Evolutionary conservation across 116 monocot genomes (phyloP).

Genomic region (Papilionanthe hybrid): DNA sequence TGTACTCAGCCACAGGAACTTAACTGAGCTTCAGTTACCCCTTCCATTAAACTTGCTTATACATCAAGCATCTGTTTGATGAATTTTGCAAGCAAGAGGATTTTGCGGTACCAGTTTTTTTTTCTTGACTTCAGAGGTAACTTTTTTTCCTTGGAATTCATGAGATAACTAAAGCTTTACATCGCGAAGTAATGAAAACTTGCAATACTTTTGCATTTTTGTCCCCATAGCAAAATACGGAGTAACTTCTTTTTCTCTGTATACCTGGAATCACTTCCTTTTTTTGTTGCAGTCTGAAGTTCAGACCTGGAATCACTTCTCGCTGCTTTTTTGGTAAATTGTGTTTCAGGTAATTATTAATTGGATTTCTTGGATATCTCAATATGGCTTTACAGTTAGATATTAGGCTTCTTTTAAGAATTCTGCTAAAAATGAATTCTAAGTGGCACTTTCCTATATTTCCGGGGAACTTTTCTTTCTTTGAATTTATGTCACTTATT

Average conservation of each 20-base stretch:
- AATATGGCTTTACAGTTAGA: background rate
- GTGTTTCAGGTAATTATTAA: constrained; percentile 3
- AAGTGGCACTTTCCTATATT: background rate
- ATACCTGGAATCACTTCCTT: background rate
- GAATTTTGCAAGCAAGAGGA: constrained; percentile 1
- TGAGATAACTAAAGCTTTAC: background rate
- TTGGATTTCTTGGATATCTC: background rate
- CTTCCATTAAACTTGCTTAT: background rate
- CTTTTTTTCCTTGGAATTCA: background rate
- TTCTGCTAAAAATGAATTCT: background rate
- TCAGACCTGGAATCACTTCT: background rate
- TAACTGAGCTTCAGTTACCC: background rate
- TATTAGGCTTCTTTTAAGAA: background rate
- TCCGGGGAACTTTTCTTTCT: background rate
- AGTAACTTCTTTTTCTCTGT: background rate
- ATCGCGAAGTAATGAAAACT: background rate
- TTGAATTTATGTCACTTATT: too few species aligned
- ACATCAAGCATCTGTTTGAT: background rate
- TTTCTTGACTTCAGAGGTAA: background rate
- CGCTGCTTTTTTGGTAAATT: background rate
- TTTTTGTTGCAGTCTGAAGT: background rate
- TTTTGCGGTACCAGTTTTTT: background rate
- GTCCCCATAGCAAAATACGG: background rate
- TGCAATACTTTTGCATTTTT: background rate
- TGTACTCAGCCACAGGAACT: background rate